Evolutionary conservation across 345 rosid genomes (phyloP).

Genomic region (Bruguiera gymnorhiza): DNA sequence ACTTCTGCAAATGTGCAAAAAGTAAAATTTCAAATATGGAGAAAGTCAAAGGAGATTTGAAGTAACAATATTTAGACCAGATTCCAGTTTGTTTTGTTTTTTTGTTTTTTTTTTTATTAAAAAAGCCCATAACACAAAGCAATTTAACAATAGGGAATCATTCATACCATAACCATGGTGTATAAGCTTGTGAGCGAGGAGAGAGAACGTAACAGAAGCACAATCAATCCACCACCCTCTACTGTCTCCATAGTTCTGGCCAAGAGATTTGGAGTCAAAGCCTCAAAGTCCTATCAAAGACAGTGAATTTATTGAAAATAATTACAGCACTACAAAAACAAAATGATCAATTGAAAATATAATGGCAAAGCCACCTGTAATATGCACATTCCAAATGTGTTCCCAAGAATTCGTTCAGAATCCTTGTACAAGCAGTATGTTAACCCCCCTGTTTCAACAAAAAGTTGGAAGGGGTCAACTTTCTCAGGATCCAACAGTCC

Average conservation of each 20-base stretch:
- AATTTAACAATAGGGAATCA: not conserved
- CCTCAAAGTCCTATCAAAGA: conserved; percentile 82
- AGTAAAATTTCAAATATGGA: not conserved
- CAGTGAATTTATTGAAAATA: conserved; percentile 9
- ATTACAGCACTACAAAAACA: not conserved
- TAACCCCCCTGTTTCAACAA: conserved; percentile 80
- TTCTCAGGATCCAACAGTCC: conserved; percentile 90
- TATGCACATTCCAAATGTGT: conserved; percentile 94
- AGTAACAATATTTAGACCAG: not conserved
- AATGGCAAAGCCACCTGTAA: conserved; percentile 59
- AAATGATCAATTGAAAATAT: not conserved
- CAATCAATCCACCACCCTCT: conserved; percentile 89
- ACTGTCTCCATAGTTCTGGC: conserved; percentile 98
- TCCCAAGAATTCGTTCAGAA: conserved; percentile 82
- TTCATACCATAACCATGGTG: conserved; percentile 95
- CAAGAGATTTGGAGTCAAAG: conserved; percentile 87
- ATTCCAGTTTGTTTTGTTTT: not conserved
- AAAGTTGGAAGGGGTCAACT: conserved; percentile 85
- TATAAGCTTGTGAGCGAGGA: conserved; percentile 77
- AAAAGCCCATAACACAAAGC: not conserved
- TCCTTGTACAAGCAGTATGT: conserved; percentile 89
- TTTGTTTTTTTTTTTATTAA: not conserved
- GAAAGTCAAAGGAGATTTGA: not conserved
- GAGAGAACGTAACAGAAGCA: conserved; percentile 76
- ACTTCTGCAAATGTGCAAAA: not conserved